These are phyloP conservation scores for Mortierella sp. DNA, from an alignment of 371 early-diverging fungal genomes.

Conservation along the genomic window DNA sequence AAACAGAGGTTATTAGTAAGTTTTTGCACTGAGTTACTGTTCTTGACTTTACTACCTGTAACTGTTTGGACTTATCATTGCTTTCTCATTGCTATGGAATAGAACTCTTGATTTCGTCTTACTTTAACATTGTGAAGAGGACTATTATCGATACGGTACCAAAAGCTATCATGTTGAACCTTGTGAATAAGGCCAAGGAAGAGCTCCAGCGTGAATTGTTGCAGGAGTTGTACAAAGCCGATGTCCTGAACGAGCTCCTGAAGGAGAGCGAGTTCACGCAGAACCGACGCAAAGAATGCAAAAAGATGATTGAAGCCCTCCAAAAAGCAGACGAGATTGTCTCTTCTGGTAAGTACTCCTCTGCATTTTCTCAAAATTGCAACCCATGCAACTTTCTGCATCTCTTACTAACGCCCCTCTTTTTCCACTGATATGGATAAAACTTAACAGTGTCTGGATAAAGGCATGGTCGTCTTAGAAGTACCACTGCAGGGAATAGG, in stretches of 20 bases:
- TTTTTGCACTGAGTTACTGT: slow-evolving; percentile 4
- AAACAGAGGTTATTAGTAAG: slow-evolving; percentile 95
- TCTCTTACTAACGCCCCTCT: no score
- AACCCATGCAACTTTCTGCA: no score
- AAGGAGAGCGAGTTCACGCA: slow-evolving; percentile 92
- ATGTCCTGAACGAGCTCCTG: slow-evolving; percentile 86
- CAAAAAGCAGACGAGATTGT: slow-evolving; percentile 92
- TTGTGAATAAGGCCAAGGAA: slow-evolving; percentile 88
- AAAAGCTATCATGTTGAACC: slow-evolving; percentile 97
- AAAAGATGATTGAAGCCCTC: slow-evolving; percentile 94
- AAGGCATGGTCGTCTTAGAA: no score
- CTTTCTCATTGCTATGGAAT: not conserved
- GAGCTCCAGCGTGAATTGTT: slow-evolving; percentile 94
- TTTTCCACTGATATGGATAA: no score
- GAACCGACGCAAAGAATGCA: slow-evolving; percentile 90
- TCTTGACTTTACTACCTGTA: not conserved
- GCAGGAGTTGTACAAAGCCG: slow-evolving; percentile 92
- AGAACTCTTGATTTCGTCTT: slow-evolving; percentile 93
- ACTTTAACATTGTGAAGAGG: slow-evolving; percentile 96
- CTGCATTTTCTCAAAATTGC: not conserved
- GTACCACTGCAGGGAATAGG: no score
- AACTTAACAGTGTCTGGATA: no score
- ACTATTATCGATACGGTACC: slow-evolving; percentile 97
- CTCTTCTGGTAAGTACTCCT: slow-evolving; percentile 50
- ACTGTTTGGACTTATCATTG: not conserved